Conservation (phyloP, 495 filamentous ascomycete genomes). For the Trichocladium uniseriatum region DNA sequence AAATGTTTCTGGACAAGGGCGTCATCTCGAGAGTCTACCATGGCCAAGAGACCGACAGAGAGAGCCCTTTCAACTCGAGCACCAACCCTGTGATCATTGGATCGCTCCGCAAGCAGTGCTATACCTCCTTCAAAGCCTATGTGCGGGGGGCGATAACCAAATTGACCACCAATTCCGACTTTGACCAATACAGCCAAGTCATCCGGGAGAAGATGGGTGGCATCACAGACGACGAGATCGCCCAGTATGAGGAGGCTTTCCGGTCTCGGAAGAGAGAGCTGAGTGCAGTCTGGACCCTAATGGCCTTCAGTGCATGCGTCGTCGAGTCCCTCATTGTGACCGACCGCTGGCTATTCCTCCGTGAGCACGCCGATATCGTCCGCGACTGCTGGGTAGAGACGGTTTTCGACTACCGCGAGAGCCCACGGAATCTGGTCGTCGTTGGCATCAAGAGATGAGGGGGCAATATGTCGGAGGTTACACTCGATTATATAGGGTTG, state of each 20-base stretch:
- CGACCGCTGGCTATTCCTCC: constrained; percentile 84
- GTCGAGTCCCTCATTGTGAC: constrained; percentile 85
- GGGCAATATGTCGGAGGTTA: neutral
- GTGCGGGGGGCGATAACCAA: constrained; percentile 71
- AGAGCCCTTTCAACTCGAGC: constrained; percentile 43
- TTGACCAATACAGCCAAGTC: constrained; percentile 42
- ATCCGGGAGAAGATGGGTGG: constrained; percentile 50
- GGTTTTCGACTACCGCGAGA: constrained; percentile 83
- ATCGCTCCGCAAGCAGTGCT: constrained; percentile 69
- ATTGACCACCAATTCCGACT: constrained; percentile 50
- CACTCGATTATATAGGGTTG: no score
- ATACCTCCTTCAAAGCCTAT: constrained; percentile 66
- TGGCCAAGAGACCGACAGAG: constrained; percentile 25
- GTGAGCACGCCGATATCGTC: constrained; percentile 59
- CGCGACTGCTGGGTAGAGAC: constrained; percentile 80
- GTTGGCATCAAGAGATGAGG: constrained; percentile 70
- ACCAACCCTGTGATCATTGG: constrained; percentile 78
- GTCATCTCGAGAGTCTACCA: constrained; percentile 54
- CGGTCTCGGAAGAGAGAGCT: constrained; percentile 66
- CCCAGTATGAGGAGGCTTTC: constrained; percentile 56
- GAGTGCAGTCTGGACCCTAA: constrained; percentile 79
- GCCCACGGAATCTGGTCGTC: constrained; percentile 80
- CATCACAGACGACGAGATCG: constrained; percentile 65
- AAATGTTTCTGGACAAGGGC: constrained; percentile 73
- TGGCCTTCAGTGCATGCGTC: constrained; percentile 87